Conservation (phyloP, 768 basidiomycete genomes). For the Pulveroboletus ravenelii region DNA sequence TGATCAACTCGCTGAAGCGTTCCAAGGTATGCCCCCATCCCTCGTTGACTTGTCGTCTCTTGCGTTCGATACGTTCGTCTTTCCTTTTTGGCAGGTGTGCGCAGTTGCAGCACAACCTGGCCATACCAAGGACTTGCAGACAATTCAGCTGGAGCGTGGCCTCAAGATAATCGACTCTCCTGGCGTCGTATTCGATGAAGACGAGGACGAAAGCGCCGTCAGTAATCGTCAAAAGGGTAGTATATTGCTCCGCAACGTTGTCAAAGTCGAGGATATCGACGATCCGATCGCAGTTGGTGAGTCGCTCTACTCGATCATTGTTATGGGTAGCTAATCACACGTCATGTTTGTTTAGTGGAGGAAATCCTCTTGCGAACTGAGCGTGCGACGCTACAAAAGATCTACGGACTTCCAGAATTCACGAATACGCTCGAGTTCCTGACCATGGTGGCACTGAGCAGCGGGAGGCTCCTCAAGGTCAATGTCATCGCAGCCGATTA, state of each 20-base stretch:
- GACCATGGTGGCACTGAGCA: slow-evolving; percentile 81
- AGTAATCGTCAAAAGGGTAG: slow-evolving; percentile 47
- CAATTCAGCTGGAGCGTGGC: slow-evolving; percentile 87
- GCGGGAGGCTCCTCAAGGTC: slow-evolving; percentile 82
- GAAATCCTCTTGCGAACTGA: slow-evolving; percentile 78
- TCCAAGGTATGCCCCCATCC: slow-evolving; percentile 52
- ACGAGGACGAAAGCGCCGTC: slow-evolving; percentile 45
- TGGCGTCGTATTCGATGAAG: slow-evolving; percentile 93
- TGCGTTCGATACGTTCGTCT: background rate
- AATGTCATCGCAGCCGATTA: background rate
- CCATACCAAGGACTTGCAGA: slow-evolving; percentile 89
- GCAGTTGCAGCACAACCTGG: slow-evolving; percentile 93
- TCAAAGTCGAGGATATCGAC: slow-evolving; percentile 85
- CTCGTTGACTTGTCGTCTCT: background rate
- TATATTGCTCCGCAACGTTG: slow-evolving; percentile 79
- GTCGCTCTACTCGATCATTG: slow-evolving; percentile 19
- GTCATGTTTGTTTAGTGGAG: slow-evolving; percentile 55
- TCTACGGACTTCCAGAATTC: slow-evolving; percentile 82
- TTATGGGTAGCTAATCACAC: background rate
- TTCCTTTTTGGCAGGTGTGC: slow-evolving; percentile 55
- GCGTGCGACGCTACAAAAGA: slow-evolving; percentile 63
- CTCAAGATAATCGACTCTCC: slow-evolving; percentile 93
- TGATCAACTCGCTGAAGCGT: slow-evolving; percentile 90
- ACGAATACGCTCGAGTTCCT: slow-evolving; percentile 74
- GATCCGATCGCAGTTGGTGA: slow-evolving; percentile 87